Evolutionary conservation across 1,284 basidiomycete species (phyloP).

Genomic region (Leccinum pachyderme): DNA sequence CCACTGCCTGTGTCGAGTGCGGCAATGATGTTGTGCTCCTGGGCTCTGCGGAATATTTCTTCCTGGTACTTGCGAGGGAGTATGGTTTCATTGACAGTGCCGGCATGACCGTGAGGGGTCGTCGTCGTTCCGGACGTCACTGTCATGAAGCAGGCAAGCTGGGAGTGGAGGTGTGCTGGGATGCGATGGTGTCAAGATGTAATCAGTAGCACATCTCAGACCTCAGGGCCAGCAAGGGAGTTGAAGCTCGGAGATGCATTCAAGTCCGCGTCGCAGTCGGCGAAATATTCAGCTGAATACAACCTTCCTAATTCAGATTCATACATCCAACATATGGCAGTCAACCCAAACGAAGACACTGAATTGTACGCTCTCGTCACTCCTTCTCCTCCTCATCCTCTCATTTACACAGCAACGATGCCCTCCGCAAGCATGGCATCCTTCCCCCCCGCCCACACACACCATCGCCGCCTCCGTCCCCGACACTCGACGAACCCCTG

Average conservation of each 20-base stretch:
- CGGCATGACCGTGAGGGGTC: constrained; percentile 26
- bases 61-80: constrained; percentile 64
- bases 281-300: constrained; percentile 20
- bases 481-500: constrained; percentile 57
- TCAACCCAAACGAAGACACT: constrained; percentile 86
- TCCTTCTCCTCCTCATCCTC: neutral
- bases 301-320: constrained; percentile 29
- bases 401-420: constrained; percentile 71
- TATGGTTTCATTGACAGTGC: constrained; percentile 33
- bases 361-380: constrained; percentile 70
- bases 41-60: constrained; percentile 74
- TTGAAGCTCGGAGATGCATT: constrained; percentile 11
- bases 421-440: constrained; percentile 88
- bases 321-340: constrained; percentile 44
- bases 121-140: constrained; percentile 19
- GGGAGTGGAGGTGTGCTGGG: constrained; percentile 14
- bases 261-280: constrained; percentile 27
- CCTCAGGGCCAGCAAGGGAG: neutral
- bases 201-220: constrained; percentile 26
- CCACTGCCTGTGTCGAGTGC: constrained; percentile 77
- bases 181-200: constrained; percentile 14
- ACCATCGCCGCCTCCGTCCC: constrained; percentile 71
- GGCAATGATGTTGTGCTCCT: constrained; percentile 71
- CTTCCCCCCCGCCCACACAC: constrained; percentile 74
- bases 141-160: constrained; percentile 23